Evolutionary conservation across 192 early-diverging fungal species (phyloP), one percentile per base, ranked within the genome.

Genomic region (Jimgerdemannia lactiflua): DNA sequence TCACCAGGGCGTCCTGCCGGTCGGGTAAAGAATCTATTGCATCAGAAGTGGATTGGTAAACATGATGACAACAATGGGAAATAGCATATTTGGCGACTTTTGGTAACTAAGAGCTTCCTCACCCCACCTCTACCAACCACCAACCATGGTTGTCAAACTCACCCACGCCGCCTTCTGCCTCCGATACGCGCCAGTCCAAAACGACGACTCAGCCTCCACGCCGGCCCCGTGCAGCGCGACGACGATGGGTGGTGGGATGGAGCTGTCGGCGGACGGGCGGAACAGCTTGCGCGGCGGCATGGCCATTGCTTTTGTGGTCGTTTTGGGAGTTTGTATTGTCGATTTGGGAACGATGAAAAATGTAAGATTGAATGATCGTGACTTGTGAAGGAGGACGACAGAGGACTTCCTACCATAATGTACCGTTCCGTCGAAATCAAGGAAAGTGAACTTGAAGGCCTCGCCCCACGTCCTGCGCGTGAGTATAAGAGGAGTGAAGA

Each of bases 201-300:
- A 94, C 6, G 78, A 43, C 43, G 73, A 79, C 3, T 80, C 72
- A 3, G 83, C 84, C 73, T 92, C 89, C 1, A 93, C 92, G 67
- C 92, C 93, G 40, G 93, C 89, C 6, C 93, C 93, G 78, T 94
- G 93, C 20, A 93, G 77, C 0, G 91, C 91, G 14, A 94, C 77
- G 3, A 94, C 67, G 20, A 93, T 82, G 2, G 92, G 91, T 3
- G 76, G 74, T 17, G 49, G 49, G 49, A 59, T 29, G 29, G 29
- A 14, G 2, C 6, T 14, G 49, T 59, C 49, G 8, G 49, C 2
- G 49, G 49, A 59, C 49, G 49, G 49, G 49, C 49, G 49, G 49
- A 59, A 59, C 8, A 59, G 49, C 8, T 6, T 14, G 14, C 49
- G 49, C 49, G 83, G 80, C 9, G 78, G 83, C 19, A 79, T 80